Evolutionary conservation across 208 protist genomes (phyloP).

Genomic region (Leishmania lainsoni): DNA sequence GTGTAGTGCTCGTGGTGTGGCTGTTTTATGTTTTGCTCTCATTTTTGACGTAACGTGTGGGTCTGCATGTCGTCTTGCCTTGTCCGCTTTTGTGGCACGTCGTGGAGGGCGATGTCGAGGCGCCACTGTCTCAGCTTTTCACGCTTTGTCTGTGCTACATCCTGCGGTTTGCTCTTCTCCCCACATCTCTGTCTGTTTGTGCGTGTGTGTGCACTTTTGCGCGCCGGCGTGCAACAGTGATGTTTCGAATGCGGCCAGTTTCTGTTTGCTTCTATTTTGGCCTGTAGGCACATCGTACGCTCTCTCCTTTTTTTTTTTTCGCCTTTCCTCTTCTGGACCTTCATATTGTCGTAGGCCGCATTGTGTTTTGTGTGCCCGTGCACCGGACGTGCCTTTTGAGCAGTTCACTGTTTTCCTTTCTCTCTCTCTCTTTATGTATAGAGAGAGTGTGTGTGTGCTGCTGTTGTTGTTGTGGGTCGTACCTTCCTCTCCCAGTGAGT

Average conservation of each 20-base stretch:
- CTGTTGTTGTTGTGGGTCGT: too few relatives aligned
- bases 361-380: too few relatives aligned
- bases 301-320: background rate
- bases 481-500: background rate
- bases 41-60: background rate
- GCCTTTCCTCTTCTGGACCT: background rate
- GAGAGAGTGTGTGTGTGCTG: too few relatives aligned
- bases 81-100: background rate
- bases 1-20: background rate
- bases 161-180: background rate
- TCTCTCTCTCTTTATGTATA: background rate
- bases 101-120: background rate
- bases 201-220: background rate
- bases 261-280: background rate
- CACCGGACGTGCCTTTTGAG: background rate
- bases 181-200: background rate
- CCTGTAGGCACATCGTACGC: background rate
- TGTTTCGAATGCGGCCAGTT: background rate
- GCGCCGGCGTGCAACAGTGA: background rate
- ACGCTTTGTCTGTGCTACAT: background rate
- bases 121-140: background rate
- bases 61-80: background rate
- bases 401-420: background rate
- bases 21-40: background rate
- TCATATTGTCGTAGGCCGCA: background rate